Evolutionary conservation across 2,329 filamentous ascomycete genomes (phyloP), one percentile per base, ranked within the genome.

Genomic region (Sclerotinia sclerotiorum): DNA sequence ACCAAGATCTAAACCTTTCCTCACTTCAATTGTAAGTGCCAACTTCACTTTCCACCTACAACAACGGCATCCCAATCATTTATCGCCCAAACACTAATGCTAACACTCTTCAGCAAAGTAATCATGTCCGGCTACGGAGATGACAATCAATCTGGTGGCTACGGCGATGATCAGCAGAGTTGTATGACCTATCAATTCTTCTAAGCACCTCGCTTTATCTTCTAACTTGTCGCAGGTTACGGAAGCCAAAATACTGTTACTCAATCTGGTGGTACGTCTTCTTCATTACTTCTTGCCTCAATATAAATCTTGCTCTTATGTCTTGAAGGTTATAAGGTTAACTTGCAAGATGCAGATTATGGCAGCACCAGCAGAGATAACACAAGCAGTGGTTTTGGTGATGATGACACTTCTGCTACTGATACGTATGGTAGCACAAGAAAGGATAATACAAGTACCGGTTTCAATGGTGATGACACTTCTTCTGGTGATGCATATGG

Each of bases 51-150:
- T 21, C 19, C 15, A 35, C 19, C 52, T n/a, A 35, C 29, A 35
- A 32, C 52, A 32, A 32, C 3, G 21, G 11, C 27, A 8, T 13
- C 13, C 17, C 24, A 32, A 60, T 5, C 29, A 32, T 49, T 46
- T 4, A 24, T 21, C n/a, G 27, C 7, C 17, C 32, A 11, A 10
- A 29, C 5, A 35, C 3, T 35, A 19, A 24, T 13, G 3, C 6
- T 2, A 42, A 21, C 24, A 3, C 6, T 15, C 21, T 17, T 7
- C 17, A 46, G 27, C 49, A 27, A 52, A n/a, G 44, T 15, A 61
- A 67, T 19, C 51, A 65, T 65, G 63, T 64, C 61, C 32, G 35
- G 6, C 32, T 54, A 64, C 61, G 48, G n/a, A 21, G 42, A 64
- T 17, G 46, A 67, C 13, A 46, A 67, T 60, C 65, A 61, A 52